Evolutionary conservation across 495 filamentous ascomycete species (phyloP).

Genomic region (Penicillium goetzii): DNA sequence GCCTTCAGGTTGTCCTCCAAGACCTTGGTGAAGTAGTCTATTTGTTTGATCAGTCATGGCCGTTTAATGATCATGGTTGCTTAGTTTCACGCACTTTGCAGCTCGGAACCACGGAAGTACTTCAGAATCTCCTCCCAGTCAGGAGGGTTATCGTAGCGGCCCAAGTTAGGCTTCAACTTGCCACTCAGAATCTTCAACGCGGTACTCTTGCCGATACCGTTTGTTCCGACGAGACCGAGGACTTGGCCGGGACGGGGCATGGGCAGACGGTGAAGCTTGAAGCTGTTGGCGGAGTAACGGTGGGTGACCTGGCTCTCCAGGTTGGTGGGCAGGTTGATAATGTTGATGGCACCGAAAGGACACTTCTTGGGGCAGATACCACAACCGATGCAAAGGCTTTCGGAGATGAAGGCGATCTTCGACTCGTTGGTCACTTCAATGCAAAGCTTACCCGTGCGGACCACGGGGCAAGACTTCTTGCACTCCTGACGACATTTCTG

Average conservation of each 20-base stretch:
- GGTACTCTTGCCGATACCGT: constrained; percentile 99
- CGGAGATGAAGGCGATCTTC: constrained; percentile 97
- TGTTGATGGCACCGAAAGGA: constrained; percentile 98
- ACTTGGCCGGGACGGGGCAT: constrained; percentile 96
- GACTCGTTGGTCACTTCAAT: constrained; percentile 89
- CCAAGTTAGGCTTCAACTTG: constrained; percentile 97
- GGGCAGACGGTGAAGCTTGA: constrained; percentile 96
- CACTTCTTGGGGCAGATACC: constrained; percentile 99
- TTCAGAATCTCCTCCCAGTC: constrained; percentile 99
- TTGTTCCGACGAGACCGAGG: constrained; percentile 95
- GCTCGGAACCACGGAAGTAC: constrained; percentile 94
- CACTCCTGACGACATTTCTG: constrained; percentile 97
- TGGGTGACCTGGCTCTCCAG: constrained; percentile 97
- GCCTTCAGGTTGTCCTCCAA: constrained; percentile 96
- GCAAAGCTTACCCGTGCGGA: constrained; percentile 95
- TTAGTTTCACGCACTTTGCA: constrained; percentile 73
- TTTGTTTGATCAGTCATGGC: constrained; percentile 1
- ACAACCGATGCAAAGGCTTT: constrained; percentile 92
- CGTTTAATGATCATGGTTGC: background rate
- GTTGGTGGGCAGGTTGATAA: constrained; percentile 99
- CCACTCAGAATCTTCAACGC: constrained; percentile 97
- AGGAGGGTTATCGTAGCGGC: constrained; percentile 91
- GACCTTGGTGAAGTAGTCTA: constrained; percentile 98
- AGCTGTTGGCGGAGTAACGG: constrained; percentile 98
- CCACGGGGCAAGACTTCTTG: constrained; percentile 98